These are phyloP conservation scores for Hapsidospora chrysogenum DNA, from an alignment of 495 filamentous ascomycete species.

Conservation along the genomic window DNA sequence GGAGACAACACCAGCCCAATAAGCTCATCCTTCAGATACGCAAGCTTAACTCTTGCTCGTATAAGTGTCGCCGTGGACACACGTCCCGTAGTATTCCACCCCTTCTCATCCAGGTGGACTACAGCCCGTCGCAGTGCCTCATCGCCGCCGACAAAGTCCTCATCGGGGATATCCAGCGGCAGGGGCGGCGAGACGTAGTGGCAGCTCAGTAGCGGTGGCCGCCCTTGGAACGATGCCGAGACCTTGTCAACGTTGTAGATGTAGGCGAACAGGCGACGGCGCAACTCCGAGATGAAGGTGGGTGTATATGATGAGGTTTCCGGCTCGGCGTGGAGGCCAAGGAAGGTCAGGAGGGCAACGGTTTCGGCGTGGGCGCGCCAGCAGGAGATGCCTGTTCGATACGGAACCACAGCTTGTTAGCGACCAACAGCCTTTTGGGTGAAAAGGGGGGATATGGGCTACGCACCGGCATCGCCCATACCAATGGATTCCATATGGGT, in stretches of 20 bases:
- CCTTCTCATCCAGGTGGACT: constrained; percentile 27
- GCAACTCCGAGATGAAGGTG: constrained; percentile 1
- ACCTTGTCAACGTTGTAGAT: constrained; percentile 24
- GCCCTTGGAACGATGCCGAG: constrained; percentile 3
- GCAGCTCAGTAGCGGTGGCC: constrained; percentile 37
- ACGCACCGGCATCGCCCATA: constrained; percentile 37
- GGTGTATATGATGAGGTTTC: background rate
- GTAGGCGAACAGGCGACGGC: constrained; percentile 32
- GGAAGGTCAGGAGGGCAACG: constrained; percentile 33
- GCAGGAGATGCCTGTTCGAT: constrained; percentile 23
- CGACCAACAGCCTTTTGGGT: background rate
- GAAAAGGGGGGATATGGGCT: constrained; percentile 6
- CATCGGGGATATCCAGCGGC: constrained; percentile 38
- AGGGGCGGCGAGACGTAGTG: constrained; percentile 36
- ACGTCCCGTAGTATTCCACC: constrained; percentile 33
- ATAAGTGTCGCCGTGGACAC: constrained; percentile 23
- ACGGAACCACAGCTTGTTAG: background rate
- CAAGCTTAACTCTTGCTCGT: constrained; percentile 32
- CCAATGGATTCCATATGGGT: constrained; percentile 27
- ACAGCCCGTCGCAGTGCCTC: constrained; percentile 5
- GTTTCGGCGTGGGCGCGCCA: constrained; percentile 38
- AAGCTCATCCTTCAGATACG: constrained; percentile 36
- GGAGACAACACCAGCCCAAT: constrained; percentile 33
- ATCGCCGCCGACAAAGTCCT: constrained; percentile 2
- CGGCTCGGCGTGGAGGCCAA: constrained; percentile 37